Conservation (phyloP, 768 basidiomycete genomes). For the Lentinus tigrinus region DNA sequence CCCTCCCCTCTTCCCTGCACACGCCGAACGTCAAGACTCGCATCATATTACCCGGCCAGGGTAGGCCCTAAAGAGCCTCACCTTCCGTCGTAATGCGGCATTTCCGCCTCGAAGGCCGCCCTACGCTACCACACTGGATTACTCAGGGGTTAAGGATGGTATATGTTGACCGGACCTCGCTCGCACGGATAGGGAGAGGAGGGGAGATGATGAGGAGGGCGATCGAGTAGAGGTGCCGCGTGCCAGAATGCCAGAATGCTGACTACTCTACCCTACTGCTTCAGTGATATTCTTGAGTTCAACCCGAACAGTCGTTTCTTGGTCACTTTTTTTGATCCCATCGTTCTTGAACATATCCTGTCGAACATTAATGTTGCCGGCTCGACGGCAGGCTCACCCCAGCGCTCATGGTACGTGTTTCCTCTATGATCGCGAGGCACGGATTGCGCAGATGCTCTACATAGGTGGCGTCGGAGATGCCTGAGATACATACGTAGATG, state of each 20-base stretch:
- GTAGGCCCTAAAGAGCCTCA: background rate
- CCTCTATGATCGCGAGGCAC: no score
- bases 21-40: background rate
- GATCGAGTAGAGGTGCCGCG: constrained; percentile 2
- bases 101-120: background rate
- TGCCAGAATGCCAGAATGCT: background rate
- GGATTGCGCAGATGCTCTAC: no score
- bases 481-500: no score
- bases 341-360: background rate
- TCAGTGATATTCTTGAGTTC: constrained; percentile 2
- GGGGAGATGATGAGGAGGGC: background rate
- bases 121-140: constrained; percentile 11
- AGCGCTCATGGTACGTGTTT: no score
- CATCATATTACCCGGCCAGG: constrained; percentile 1
- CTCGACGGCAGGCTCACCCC: no score
- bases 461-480: no score
- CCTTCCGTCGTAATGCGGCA: constrained; percentile 9
- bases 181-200: background rate
- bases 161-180: background rate
- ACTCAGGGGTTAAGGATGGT: constrained; percentile 2
- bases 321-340: background rate
- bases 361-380: no score
- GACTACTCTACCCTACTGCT: background rate
- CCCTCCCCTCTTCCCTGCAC: background rate
- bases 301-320: constrained; percentile 7